phyloP scores from a whole-genome alignment of 164 flowering plant species.

The Brasenia schreberi region DNA sequence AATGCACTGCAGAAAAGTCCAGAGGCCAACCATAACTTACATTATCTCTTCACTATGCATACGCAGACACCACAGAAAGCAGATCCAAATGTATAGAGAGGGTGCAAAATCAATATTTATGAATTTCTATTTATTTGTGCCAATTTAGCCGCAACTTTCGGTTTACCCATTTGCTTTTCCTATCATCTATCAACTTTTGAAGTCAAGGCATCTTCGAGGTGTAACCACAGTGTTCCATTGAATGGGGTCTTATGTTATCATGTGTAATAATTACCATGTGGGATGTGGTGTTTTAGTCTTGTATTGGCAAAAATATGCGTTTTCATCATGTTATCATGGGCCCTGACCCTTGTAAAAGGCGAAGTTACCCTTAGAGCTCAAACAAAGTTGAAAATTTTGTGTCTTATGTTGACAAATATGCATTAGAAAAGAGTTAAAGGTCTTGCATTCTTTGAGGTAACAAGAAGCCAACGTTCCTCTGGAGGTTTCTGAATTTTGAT shows the following conservation, averaged over 20 bases:
- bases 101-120: neutral
- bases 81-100: neutral
- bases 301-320: neutral
- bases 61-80: neutral
- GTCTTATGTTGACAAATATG: neutral
- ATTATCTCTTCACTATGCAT: neutral
- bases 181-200: neutral
- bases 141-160: neutral
- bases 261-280: neutral
- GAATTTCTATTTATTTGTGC: neutral
- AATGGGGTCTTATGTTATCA: neutral
- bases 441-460: neutral
- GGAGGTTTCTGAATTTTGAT: neutral
- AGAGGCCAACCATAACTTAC: slow-evolving; percentile 13
- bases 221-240: neutral
- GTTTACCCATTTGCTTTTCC: neutral
- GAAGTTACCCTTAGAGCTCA: neutral
- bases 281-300: neutral
- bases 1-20: slow-evolving; percentile 34
- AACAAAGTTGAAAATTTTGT: neutral
- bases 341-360: neutral
- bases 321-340: neutral
- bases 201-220: neutral
- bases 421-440: neutral
- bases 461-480: neutral